These are phyloP conservation scores for Sanguinoderma infundibulare DNA, from an alignment of 1,284 basidiomycete species.

Conservation along the genomic window DNA sequence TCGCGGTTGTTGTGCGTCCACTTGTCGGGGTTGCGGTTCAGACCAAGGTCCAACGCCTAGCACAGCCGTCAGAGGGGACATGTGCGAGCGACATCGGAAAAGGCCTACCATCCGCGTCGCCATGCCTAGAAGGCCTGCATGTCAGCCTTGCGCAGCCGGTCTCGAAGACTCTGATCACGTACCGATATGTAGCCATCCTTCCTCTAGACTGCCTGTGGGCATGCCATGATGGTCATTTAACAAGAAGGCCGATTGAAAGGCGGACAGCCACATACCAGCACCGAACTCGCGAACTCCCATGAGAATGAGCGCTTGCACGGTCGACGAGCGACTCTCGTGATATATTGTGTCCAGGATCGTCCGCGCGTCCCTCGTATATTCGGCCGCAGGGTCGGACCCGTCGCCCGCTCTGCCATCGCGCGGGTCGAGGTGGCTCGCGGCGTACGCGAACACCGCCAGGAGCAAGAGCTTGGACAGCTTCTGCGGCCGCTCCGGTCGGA, in stretches of 20 bases:
- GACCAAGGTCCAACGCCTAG: conserved; percentile 84
- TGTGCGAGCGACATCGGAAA: neutral
- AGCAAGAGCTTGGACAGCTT: conserved; percentile 76
- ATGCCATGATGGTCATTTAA: neutral
- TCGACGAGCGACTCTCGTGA: conserved; percentile 68
- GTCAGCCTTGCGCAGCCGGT: neutral
- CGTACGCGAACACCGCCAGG: conserved; percentile 78
- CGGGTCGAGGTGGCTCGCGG: conserved; percentile 63
- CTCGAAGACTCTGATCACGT: conserved; percentile 20
- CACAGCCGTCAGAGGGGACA: conserved; percentile 2
- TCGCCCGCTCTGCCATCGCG: conserved; percentile 44
- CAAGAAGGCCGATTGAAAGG: neutral
- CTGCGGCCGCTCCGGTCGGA: conserved; percentile 46
- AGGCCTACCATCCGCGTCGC: conserved; percentile 71
- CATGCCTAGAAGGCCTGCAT: conserved; percentile 53
- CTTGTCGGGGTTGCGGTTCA: conserved; percentile 79
- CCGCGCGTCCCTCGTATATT: conserved; percentile 70
- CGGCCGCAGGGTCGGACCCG: conserved; percentile 30
- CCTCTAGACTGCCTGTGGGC: conserved; percentile 64
- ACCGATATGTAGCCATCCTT: conserved; percentile 85
- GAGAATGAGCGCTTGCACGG: conserved; percentile 76
- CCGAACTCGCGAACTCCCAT: conserved; percentile 85
- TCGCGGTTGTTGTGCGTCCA: conserved; percentile 69
- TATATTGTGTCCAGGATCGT: conserved; percentile 66
- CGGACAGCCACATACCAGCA: conserved; percentile 48